Evolutionary conservation across 2,329 filamentous ascomycete species (phyloP), one percentile per base, ranked within the genome.

Genomic region (Metarhizium album): DNA sequence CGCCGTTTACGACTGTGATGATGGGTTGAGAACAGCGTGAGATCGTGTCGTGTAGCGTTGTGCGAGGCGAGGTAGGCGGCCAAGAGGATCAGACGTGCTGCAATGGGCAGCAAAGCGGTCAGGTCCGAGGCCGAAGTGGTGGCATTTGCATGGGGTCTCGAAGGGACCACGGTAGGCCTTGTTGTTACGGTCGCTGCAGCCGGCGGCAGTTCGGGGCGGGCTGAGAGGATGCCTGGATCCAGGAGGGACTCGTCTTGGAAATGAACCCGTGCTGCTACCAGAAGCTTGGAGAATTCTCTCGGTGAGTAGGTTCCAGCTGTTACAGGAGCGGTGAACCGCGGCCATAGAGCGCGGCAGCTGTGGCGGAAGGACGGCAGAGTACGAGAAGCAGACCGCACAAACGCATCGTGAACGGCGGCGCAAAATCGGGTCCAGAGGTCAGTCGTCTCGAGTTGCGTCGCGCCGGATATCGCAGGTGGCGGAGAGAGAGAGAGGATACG

Each of bases 401-500:
- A 74, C 1, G 90, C 83, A 63, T 98, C 93, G 75, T 94, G 93
- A 14, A 95, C 82, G 4, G 88, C 87, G 46, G 81, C 81, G 54
- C 84, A 81, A 71, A 95, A 97, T 43, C 89, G 83, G 14, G 80
- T 73, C 86, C 87, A 93, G 16, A 91, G 78, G 67, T 86, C 85
- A 23, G 69, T 64, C 9, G 84, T 84, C 53, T 81, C 78, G 46
- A 71, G 67, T 46, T 64, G 58, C 2, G 70, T 73, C 22, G 71
- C 82, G 69, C 73, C 82, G 60, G 64, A 70, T 57, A 71, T 74
- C 11, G 70, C 53, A 1, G 60, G 52, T 0, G 74, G 71, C 2
- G 72, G 71, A 2, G 67, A 70, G 6, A 74, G 70, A n/a, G 83
- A 75, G 24, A 96, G 73, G 56, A 98, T 94, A 40, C 79, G 72